phyloP scores from a whole-genome alignment of 306 rosid genomes.

The Vigna hirtella region DNA sequence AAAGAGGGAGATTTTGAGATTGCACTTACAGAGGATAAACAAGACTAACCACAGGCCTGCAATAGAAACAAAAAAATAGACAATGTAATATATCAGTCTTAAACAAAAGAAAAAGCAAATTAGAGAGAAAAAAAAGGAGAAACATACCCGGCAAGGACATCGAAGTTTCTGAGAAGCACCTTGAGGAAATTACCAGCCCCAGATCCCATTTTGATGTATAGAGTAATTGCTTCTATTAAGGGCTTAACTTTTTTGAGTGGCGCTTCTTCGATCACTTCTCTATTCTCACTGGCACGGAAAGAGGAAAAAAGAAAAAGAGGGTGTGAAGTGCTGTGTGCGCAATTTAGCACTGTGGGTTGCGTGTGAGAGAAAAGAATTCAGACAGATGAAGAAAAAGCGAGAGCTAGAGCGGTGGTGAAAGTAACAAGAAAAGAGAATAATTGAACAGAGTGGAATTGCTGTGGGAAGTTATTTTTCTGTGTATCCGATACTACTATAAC shows the following conservation, averaged over 20 bases:
- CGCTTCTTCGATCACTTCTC: background rate
- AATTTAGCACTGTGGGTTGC: background rate
- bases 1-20: background rate
- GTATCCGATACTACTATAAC: background rate
- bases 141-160: slow-evolving; percentile 93
- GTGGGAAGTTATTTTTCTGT: background rate
- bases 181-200: slow-evolving; percentile 78
- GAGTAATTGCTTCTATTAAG: slow-evolving; percentile 1
- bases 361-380: background rate
- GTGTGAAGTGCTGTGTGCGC: background rate
- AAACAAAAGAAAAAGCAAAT: slow-evolving; percentile 8
- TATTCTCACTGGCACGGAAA: background rate
- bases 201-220: slow-evolving; percentile 76
- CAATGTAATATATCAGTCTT: background rate
- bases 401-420: background rate
- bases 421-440: background rate
- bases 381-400: slow-evolving; percentile 5
- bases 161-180: slow-evolving; percentile 78
- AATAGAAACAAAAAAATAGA: slow-evolving; percentile 33
- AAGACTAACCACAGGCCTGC: slow-evolving; percentile 96
- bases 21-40: slow-evolving; percentile 92
- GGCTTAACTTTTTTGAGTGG: slow-evolving; percentile 10
- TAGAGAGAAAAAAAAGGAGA: background rate
- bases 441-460: background rate
- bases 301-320: background rate